Evolutionary conservation across 2,329 filamentous ascomycete species (phyloP), one percentile per base, ranked within the genome.

Genomic region (Myriosclerotinia scirpicola): DNA sequence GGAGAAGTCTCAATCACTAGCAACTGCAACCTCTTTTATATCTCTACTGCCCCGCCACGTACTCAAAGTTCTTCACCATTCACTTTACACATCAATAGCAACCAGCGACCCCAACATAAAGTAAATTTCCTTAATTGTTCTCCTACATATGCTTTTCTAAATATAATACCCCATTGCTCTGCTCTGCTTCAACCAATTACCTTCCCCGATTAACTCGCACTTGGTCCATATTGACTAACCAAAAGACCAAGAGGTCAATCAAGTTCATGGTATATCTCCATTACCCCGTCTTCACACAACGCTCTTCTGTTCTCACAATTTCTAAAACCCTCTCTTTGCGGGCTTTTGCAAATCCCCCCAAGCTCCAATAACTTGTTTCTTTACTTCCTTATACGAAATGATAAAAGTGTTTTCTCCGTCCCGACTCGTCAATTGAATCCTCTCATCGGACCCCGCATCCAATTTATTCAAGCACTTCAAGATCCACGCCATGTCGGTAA

Each of bases 371-470:
- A 87, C 78, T 75, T 87, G 84, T 76, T 87, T 86, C 78, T 86
- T 96, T 69, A 99, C 79, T 78, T 98, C 95, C 77, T 92, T 91
- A 77, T 96, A 99, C 71, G 87, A 94, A 68, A 97, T 88, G 65
- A 97, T 84, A 75, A 98, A 90, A 70, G 90, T 88, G 65, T 89
- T 95, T 78, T 97, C 91, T 75, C 97, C 92, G 78, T 99, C 94
- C 66, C 94, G 86, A 77, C 91, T 97, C 34, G 93, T 89, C 64
- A 99, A 81, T 71, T 89, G 90, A 60, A 99, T 85, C 77, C 88
- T 90, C 78, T 99, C 95, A 36, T 96, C 92, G 2, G 86, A 87
- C 0, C 93, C 95, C 0, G 92, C 91, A 78, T 99, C 95, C 64
- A 99, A 82, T 77, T 97, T 97, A 80, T 96, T 97, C 72, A 99